Conservation (phyloP, 192 early-diverging fungal species). For the Podochytrium sp. region DNA sequence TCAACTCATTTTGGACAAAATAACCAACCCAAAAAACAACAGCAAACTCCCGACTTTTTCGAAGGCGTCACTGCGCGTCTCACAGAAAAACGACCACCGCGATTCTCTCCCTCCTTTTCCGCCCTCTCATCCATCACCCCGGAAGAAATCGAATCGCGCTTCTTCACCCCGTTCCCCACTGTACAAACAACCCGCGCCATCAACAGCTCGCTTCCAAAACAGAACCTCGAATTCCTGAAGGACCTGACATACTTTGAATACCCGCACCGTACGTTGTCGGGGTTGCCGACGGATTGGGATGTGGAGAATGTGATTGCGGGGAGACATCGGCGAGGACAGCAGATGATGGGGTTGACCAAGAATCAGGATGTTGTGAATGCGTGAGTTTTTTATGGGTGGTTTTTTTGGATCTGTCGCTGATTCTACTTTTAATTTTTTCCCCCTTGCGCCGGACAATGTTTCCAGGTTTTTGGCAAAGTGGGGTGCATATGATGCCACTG, state of each 20-base stretch:
- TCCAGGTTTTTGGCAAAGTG: constrained; percentile 43
- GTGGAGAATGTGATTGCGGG: constrained; percentile 28
- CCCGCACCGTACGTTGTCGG: constrained; percentile 55
- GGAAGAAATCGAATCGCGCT: constrained; percentile 29
- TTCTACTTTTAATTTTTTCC: background rate
- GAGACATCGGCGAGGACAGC: constrained; percentile 4
- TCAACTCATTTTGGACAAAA: background rate
- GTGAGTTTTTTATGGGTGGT: constrained; percentile 7
- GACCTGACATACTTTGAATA: constrained; percentile 52
- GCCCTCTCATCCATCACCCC: constrained; percentile 21
- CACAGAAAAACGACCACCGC: constrained; percentile 68
- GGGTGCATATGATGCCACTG: constrained; percentile 51
- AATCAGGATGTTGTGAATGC: constrained; percentile 27
- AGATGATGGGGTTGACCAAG: constrained; percentile 13
- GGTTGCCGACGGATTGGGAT: constrained; percentile 53
- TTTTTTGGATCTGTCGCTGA: background rate
- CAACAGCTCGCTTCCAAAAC: constrained; percentile 1
- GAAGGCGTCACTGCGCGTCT: constrained; percentile 87
- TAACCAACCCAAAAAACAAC: too few relatives aligned
- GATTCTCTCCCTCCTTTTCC: constrained; percentile 73
- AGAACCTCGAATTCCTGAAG: constrained; percentile 37
- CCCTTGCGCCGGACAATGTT: background rate
- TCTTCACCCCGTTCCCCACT: constrained; percentile 27
- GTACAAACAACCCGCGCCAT: background rate
- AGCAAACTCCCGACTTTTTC: constrained; percentile 76